Conservation (phyloP, 257 asterid genomes). For the Penstemon barbatus region DNA sequence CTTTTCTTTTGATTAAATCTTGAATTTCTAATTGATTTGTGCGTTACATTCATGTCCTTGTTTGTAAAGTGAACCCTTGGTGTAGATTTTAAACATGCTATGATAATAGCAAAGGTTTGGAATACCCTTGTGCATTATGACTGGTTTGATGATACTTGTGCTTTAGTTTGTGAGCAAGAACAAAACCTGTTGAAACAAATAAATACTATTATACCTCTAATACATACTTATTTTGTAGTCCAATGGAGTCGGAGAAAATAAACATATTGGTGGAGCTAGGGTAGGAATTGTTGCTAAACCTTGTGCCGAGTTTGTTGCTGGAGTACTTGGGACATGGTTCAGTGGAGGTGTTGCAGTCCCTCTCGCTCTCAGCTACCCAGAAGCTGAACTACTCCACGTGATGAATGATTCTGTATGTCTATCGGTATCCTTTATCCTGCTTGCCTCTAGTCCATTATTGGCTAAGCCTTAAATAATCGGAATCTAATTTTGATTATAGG, state of each 20-base stretch:
- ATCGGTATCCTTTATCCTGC: conserved; percentile 1
- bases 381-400: conserved; percentile 90
- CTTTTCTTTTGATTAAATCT: background rate
- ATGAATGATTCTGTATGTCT: conserved; percentile 84
- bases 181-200: background rate
- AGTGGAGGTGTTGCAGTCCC: conserved; percentile 97
- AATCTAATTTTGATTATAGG: conserved; percentile 44
- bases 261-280: conserved; percentile 62
- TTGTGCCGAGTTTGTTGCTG: conserved; percentile 89
- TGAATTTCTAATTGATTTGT: background rate
- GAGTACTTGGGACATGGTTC: conserved; percentile 87
- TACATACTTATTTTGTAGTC: conserved; percentile 39
- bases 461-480: conserved; percentile 4
- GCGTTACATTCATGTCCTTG: conserved; percentile 2
- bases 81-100: background rate
- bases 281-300: conserved; percentile 95
- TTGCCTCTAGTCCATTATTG: background rate
- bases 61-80: background rate
- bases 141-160: background rate
- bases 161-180: conserved; percentile 1
- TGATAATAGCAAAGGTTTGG: background rate
- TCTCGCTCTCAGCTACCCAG: conserved; percentile 97
- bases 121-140: conserved; percentile 5
- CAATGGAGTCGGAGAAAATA: conserved; percentile 39
- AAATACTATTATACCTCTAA: background rate